Evolutionary conservation across 106 monocot genomes (phyloP).

Genomic region (Apostasia shenzhenica): DNA sequence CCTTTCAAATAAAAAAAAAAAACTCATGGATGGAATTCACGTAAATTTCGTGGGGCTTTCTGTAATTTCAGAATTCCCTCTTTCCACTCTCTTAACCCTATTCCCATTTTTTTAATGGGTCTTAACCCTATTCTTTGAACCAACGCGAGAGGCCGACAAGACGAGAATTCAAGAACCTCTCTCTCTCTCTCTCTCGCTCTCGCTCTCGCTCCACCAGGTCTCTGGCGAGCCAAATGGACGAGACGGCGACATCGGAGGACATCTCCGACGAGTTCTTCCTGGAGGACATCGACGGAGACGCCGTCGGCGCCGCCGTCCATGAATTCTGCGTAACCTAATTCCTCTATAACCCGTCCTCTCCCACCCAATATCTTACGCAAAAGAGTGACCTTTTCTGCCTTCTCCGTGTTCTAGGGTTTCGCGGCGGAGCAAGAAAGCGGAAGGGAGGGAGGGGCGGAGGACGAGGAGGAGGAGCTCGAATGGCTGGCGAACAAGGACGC

Average conservation of each 20-base stretch:
- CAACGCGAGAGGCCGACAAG: no score
- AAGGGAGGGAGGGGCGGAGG: constrained; percentile 8
- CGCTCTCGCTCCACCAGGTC: neutral
- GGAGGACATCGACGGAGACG: constrained; percentile 8
- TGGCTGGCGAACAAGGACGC: constrained; percentile 51
- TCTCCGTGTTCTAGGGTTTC: constrained; percentile 14
- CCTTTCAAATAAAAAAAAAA: no score
- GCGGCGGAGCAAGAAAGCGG: constrained; percentile 7
- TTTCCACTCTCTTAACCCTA: no score
- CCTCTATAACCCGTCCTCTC: neutral
- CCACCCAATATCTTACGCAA: neutral
- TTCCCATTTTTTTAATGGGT: no score
- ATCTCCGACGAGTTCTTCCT: constrained; percentile 6
- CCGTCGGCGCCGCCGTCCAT: neutral
- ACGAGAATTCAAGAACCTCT: no score
- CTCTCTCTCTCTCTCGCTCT: neutral
- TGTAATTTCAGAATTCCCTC: no score
- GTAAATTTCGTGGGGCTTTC: no score
- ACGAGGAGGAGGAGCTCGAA: constrained; percentile 58
- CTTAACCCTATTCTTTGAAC: no score
- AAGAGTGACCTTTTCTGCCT: neutral
- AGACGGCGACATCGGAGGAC: constrained; percentile 6
- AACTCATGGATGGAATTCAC: no score
- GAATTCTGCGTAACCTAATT: constrained; percentile 5
- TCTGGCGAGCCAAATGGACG: neutral